Base-by-base conservation (phyloP, 116 monocot species). In the Papilionanthe hybrid region DNA sequence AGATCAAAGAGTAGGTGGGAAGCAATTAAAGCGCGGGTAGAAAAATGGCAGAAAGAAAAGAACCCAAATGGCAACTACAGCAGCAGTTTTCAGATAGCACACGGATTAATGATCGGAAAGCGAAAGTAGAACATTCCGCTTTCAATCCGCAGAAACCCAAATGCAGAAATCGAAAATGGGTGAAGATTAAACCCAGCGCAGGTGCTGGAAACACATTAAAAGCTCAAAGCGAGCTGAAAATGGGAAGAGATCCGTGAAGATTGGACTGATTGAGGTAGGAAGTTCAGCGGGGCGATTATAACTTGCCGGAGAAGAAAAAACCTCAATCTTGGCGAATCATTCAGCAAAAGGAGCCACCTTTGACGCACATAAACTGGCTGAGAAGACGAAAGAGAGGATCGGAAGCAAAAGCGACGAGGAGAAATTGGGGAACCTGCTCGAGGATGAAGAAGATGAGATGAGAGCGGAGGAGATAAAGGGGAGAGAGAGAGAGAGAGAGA, bases 11-110 rank as follows among this genome's bases (percentile, higher is more conserved):
- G 28, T 41, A 17, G 13, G 71, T 41, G 37, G 5, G 71, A 13
- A 37, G 32, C 11, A 41, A 71, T 71, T 32, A 71, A 71, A 32
- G 71, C 71, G 29, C 71, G 13, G 41, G 37, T 17, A 71, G 41
- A 41, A 1, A 71, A 71, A 71, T 41, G 71, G 41, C 71, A 71
- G 41, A 12, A 41, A 13, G 71, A 19, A 71, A 71, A 71, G 71
- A 41, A 71, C 71, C 71, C 32, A 41, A 71, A 71, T 12, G 32
- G 71, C 41, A 41, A 71, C 37, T 17, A 23, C 65, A 65, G 71
- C 37, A 3, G 71, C 71, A 71, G 71, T 71, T 71, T 71, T 71
- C 71, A 32, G 32, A 71, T 41, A 71, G 19, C 37, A 71, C 29
- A 12, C 71, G 41, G 71, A 37, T 71, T 71, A 41, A 71, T 32